phyloP scores from a whole-genome alignment of 2,329 filamentous ascomycete genomes.

The Fusarium bulbicola region DNA sequence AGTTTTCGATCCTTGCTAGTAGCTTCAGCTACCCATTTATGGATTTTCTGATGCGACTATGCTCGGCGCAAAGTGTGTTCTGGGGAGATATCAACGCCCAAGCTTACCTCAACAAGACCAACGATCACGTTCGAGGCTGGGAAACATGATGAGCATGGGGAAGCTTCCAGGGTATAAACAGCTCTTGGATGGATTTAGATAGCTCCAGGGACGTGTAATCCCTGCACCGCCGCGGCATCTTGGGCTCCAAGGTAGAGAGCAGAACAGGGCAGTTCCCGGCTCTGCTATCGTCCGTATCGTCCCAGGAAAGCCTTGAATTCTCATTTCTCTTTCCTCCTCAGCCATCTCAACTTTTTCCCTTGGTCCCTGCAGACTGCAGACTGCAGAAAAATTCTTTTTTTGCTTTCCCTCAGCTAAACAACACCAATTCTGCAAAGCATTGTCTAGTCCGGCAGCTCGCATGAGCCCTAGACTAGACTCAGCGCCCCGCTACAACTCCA shows the following conservation, averaged over 20 bases:
- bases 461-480: slow-evolving; percentile 37
- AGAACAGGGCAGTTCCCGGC: slow-evolving; percentile 17
- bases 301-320: slow-evolving; percentile 17
- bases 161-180: slow-evolving; percentile 14
- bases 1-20: slow-evolving; percentile 34
- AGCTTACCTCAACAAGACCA: not conserved
- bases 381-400: slow-evolving; percentile 14
- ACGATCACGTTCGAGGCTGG: slow-evolving; percentile 23
- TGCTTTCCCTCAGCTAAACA: slow-evolving; percentile 4
- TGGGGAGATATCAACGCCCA: slow-evolving; percentile 16
- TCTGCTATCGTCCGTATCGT: slow-evolving; percentile 17
- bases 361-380: slow-evolving; percentile 18
- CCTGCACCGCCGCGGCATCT: slow-evolving; percentile 17
- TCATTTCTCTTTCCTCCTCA: slow-evolving; percentile 13
- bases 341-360: slow-evolving; percentile 10
- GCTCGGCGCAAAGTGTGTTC: slow-evolving; percentile 20
- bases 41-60: slow-evolving; percentile 8
- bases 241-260: slow-evolving; percentile 12
- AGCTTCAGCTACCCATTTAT: slow-evolving; percentile 9
- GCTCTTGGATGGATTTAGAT: slow-evolving; percentile 14
- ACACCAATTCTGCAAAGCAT: slow-evolving; percentile 51
- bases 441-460: slow-evolving; percentile 48
- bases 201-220: slow-evolving; percentile 18
- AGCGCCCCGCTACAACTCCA: slow-evolving; percentile 36
- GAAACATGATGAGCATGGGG: slow-evolving; percentile 19